These are phyloP conservation scores for Raddia guianensis DNA, from an alignment of 176 grass and related monocot genomes.

Conservation along the genomic window DNA sequence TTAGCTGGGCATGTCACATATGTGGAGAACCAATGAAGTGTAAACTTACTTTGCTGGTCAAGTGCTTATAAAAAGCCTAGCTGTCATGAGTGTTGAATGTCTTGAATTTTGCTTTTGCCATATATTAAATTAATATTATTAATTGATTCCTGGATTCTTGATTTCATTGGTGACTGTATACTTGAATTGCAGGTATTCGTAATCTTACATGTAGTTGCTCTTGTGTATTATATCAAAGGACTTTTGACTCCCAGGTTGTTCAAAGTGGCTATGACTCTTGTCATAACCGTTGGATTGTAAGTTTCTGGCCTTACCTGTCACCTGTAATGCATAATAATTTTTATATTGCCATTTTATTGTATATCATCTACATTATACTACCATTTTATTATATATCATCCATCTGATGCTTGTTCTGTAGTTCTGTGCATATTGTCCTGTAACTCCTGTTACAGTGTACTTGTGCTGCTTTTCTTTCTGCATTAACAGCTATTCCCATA, in stretches of 20 bases:
- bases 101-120: no score
- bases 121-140: no score
- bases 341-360: not conserved
- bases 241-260: constrained; percentile 70
- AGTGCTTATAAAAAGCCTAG: no score
- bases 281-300: constrained; percentile 74
- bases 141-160: no score
- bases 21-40: no score
- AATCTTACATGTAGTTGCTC: constrained; percentile 78
- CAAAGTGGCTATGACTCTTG: constrained; percentile 87
- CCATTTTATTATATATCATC: constrained; percentile 23
- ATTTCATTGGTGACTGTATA: no score
- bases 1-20: no score
- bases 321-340: no score
- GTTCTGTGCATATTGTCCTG: not conserved
- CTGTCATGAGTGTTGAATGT: no score
- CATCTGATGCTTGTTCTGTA: not conserved
- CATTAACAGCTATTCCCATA: constrained; percentile 32
- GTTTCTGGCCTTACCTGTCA: constrained; percentile 7
- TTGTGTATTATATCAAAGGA: constrained; percentile 87
- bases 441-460: constrained; percentile 4
- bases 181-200: constrained; percentile 69
- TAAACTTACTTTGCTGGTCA: no score
- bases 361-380: not conserved
- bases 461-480: constrained; percentile 2